Base-by-base conservation (phyloP, 495 filamentous ascomycete genomes). In the Friedmanniomyces endolithicus region DNA sequence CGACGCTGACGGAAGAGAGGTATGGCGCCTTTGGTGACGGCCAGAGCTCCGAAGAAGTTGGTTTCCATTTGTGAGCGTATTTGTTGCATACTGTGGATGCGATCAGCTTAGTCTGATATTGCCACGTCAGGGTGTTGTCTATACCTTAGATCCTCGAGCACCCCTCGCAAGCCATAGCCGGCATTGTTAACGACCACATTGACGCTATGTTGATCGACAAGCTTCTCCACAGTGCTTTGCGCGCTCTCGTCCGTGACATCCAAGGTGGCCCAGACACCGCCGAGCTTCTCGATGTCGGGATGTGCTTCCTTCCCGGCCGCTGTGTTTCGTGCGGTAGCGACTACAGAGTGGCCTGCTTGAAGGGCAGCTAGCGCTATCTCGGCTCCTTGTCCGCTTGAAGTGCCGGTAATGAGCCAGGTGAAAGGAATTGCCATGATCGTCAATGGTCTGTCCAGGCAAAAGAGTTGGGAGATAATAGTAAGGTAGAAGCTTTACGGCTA, bases 11-110 rank as follows among this genome's bases (percentile, higher is more conserved):
- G 63, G 29, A 67, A 59, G 31, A 55, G 34, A 0, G 63, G 64
- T 3, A 67, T 53, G 9, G 60, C 37, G 23, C 56, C 63, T 40
- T 58, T 61, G 6, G 58, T 65, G 14, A 53, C 53, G 16, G 58
- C 58, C 2, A 67, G 22, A 12, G 50, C 31, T n/a, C 64, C 64
- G 46, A 65, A 65, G 52, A 63, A 53, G 47, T 67, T 67, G 1
- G 63, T 65, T 2, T 63, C 57, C 48, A 63, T 63, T 49, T 67
- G 64, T 1, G 50, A 57, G 11, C 45, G 27, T 17, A 57, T 61
- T 17, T 56, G 43, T 17, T 56, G 41, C 27, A 60, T 39, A 33
- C 64, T 65, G 45, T n/a, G 46, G 4, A 41, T n/a, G 1, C 4
- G 12, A 17, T 56, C 14, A 48, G 20, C 41, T 1, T 39, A 48